Evolutionary conservation across 441 rosid genomes (phyloP).

Genomic region (Gossypium davidsonii): DNA sequence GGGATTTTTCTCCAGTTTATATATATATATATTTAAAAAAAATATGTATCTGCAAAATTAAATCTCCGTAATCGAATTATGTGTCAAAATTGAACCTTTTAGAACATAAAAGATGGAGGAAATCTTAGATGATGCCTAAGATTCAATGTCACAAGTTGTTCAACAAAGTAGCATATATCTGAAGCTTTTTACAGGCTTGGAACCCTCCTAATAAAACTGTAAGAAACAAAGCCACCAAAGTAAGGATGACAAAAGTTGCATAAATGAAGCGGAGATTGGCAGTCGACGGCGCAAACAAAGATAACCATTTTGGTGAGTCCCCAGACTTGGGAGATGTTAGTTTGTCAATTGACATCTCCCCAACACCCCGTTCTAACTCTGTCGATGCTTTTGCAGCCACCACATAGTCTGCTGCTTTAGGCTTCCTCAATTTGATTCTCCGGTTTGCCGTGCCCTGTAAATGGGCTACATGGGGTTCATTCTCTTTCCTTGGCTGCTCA

Average conservation of each 20-base stretch:
- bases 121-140: background rate
- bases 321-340: slow-evolving; percentile 7
- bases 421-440: slow-evolving; percentile 27
- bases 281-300: background rate
- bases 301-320: slow-evolving; percentile 12
- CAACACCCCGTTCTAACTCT: background rate
- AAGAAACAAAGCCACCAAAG: slow-evolving; percentile 24
- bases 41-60: no score
- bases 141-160: slow-evolving; percentile 4
- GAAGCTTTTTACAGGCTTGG: slow-evolving; percentile 5
- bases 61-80: no score
- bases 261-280: background rate
- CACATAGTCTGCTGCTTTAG: background rate
- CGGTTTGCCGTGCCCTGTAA: slow-evolving; percentile 26
- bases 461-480: background rate
- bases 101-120: background rate
- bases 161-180: background rate
- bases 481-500: background rate
- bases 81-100: no score
- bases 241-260: slow-evolving; percentile 10
- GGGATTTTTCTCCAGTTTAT: no score
- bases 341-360: background rate
- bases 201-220: slow-evolving; percentile 8
- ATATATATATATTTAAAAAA: no score
- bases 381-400: background rate